A percentile compares a stretch with the other conserved stretches of the same genome.
Conservation (phyloP, 139 green algal species). For the Tetradesmus lagerheimii region DNA sequence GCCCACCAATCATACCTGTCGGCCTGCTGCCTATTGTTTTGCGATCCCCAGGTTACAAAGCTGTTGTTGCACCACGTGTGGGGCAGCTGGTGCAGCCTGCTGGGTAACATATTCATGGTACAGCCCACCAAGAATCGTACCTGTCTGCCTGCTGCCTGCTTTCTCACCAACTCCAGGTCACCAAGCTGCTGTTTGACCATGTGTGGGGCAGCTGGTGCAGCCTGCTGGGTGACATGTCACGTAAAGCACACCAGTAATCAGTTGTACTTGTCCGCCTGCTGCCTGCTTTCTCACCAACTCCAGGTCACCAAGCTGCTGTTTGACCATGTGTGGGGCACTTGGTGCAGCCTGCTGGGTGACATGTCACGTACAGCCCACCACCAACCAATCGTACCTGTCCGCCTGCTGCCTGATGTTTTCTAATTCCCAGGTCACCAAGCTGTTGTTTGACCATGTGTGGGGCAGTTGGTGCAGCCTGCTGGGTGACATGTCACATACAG, state of each 20-base stretch:
- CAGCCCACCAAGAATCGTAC: too few relatives aligned
- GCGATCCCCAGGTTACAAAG: not conserved
- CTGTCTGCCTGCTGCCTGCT: not conserved
- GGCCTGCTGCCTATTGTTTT: not conserved
- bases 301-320: not conserved
- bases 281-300: not conserved
- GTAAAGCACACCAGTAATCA: too few relatives aligned
- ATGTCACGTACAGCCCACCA: too few relatives aligned
- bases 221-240: constrained; percentile 43
- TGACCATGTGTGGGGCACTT: too few relatives aligned
- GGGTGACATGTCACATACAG: too few relatives aligned
- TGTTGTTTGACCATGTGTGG: constrained; percentile 84
- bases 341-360: too few relatives aligned
- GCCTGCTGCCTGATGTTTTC: not conserved
- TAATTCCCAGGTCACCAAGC: constrained; percentile 64
- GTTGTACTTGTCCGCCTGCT: not conserved
- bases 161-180: constrained; percentile 65
- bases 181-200: constrained; percentile 74
- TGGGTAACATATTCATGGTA: too few relatives aligned
- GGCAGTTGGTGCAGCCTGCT: constrained; percentile 67
- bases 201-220: constrained; percentile 81
- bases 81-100: too few relatives aligned
- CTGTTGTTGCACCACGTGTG: too few relatives aligned
- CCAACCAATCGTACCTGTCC: too few relatives aligned
- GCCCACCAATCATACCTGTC: too few relatives aligned